These are phyloP conservation scores for Hepatocystis sp. DNA, from an alignment of 169 alveolate genomes.

Conservation along the genomic window DNA sequence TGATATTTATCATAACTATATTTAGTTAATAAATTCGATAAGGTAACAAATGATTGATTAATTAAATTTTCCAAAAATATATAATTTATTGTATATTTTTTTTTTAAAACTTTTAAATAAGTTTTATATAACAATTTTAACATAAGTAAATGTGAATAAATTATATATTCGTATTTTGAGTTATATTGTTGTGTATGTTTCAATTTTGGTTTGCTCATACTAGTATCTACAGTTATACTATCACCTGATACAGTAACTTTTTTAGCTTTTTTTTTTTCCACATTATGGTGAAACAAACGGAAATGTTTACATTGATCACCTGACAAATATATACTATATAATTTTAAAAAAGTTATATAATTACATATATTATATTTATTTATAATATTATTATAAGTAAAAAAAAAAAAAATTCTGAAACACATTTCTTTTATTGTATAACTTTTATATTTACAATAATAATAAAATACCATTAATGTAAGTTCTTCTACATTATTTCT, in stretches of 20 bases:
- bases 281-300: slow-evolving; percentile 24
- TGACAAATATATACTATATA: slow-evolving; percentile 20
- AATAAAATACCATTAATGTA: slow-evolving; percentile 38
- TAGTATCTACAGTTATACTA: neutral
- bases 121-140: slow-evolving; percentile 43
- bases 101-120: slow-evolving; percentile 28
- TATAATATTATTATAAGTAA: slow-evolving; percentile 40
- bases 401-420: slow-evolving; percentile 26
- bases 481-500: slow-evolving; percentile 15
- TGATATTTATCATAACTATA: slow-evolving; percentile 35
- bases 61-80: slow-evolving; percentile 29
- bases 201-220: neutral
- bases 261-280: slow-evolving; percentile 10
- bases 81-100: slow-evolving; percentile 8
- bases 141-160: slow-evolving; percentile 52
- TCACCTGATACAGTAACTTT: neutral
- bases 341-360: slow-evolving; percentile 12
- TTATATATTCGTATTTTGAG: slow-evolving; percentile 15
- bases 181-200: neutral
- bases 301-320: slow-evolving; percentile 3
- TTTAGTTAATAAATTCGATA: slow-evolving; percentile 39
- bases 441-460: slow-evolving; percentile 10
- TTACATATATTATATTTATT: slow-evolving; percentile 22
- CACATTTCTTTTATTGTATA: slow-evolving; percentile 9
- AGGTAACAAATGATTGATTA: slow-evolving; percentile 20